phyloP scores from a whole-genome alignment of 2,329 filamentous ascomycete genomes.

The Fusarium sp. region DNA sequence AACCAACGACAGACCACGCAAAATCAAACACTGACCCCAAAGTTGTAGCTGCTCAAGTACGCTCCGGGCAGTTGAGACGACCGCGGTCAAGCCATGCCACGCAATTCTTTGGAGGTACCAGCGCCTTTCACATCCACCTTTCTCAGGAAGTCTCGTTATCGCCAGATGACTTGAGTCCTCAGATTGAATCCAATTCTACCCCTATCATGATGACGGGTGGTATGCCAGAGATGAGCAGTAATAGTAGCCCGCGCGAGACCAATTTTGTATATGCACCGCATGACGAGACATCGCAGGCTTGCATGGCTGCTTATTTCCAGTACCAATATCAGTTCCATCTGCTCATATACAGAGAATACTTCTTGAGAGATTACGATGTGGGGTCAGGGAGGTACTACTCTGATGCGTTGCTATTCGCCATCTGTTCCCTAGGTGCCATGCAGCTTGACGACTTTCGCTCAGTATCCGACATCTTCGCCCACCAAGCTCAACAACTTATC shows the following conservation, averaged over 20 bases:
- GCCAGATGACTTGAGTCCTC: slow-evolving; percentile 17
- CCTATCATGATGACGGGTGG: slow-evolving; percentile 17
- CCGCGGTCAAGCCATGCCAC: slow-evolving; percentile 54
- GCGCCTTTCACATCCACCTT: slow-evolving; percentile 56
- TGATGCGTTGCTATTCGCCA: slow-evolving; percentile 59
- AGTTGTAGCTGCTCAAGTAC: slow-evolving; percentile 48
- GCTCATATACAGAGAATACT: slow-evolving; percentile 63
- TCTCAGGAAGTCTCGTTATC: slow-evolving; percentile 45
- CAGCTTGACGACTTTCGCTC: slow-evolving; percentile 55
- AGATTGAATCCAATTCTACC: slow-evolving; percentile 26
- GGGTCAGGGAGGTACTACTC: slow-evolving; percentile 61
- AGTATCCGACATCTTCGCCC: slow-evolving; percentile 57
- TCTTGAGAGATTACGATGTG: slow-evolving; percentile 60
- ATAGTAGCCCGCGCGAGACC: slow-evolving; percentile 36
- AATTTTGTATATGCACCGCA: slow-evolving; percentile 55
- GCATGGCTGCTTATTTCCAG: slow-evolving; percentile 62
- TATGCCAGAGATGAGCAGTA: slow-evolving; percentile 21
- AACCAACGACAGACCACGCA: slow-evolving; percentile 28
- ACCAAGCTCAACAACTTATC: slow-evolving; percentile 58
- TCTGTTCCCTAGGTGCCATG: slow-evolving; percentile 62
- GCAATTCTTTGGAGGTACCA: slow-evolving; percentile 62
- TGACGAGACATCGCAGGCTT: slow-evolving; percentile 56
- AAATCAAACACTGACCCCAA: slow-evolving; percentile 47
- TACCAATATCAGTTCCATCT: slow-evolving; percentile 61
- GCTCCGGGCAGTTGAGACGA: slow-evolving; percentile 53